phyloP scores from a whole-genome alignment of 169 alveolate genomes.

The Perkinsus chesapeaki region DNA sequence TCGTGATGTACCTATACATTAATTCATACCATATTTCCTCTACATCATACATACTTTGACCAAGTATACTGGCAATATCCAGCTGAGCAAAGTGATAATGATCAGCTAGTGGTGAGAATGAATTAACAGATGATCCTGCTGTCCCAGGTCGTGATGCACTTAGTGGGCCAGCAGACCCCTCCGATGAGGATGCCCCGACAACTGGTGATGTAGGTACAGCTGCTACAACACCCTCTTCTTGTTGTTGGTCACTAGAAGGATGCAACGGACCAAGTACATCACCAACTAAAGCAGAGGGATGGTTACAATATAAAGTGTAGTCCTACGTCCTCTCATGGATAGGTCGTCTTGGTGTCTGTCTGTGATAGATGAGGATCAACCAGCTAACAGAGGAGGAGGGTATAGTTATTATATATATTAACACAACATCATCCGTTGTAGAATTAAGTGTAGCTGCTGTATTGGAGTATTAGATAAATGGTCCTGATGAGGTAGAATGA shows the following conservation, averaged over 20 bases:
- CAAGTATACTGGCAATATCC: neutral
- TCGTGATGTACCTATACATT: constrained; percentile 6
- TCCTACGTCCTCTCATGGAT: neutral
- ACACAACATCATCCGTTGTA: neutral
- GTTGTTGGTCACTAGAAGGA: neutral
- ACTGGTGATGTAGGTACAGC: neutral
- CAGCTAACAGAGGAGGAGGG: too few relatives aligned
- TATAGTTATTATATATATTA: too few relatives aligned
- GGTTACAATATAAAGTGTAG: neutral
- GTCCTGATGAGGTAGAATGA: neutral
- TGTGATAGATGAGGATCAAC: too few relatives aligned
- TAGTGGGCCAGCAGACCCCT: too few relatives aligned
- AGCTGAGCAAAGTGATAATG: neutral
- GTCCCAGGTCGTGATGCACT: neutral
- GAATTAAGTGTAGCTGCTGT: neutral
- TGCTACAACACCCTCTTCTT: too few relatives aligned
- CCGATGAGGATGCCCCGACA: neutral
- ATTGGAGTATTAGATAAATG: neutral
- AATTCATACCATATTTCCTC: neutral
- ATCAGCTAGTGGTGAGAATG: neutral
- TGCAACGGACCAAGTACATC: neutral
- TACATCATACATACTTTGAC: neutral
- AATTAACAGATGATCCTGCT: neutral
- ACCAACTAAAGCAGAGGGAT: neutral
- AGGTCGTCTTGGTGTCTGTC: too few relatives aligned